Percentiles rank a stretch among this genome's conserved stretches.
Conservation (phyloP, 805 yeast species). For the Martiniozyma abietophila region DNA sequence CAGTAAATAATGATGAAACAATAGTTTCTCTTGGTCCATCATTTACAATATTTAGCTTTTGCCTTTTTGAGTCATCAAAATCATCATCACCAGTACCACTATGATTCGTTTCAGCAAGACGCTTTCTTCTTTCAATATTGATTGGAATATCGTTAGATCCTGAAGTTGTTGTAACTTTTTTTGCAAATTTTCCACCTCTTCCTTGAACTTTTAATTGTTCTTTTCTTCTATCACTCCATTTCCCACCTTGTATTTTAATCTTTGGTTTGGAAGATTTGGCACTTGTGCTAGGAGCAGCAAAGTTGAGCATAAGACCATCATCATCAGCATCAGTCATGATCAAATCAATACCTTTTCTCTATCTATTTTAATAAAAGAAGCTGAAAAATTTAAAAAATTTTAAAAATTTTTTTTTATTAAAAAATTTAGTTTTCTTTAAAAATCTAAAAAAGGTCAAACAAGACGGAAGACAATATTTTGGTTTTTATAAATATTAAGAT, state of each 20-base stretch:
- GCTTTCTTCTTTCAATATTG: slow-evolving; percentile 4
- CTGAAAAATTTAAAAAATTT: background rate
- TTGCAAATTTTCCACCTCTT: slow-evolving; percentile 21
- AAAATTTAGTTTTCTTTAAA: too few relatives aligned
- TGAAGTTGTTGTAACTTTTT: slow-evolving; percentile 2
- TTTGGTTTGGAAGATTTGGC: slow-evolving; percentile 16
- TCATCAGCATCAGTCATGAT: slow-evolving; percentile 29
- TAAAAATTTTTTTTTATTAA: too few relatives aligned
- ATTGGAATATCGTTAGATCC: slow-evolving; percentile 11
- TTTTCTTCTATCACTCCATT: slow-evolving; percentile 74
- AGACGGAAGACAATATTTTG: too few relatives aligned
- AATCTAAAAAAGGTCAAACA: too few relatives aligned
- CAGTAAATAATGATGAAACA: slow-evolving; percentile 79
- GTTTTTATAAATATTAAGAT: too few relatives aligned
- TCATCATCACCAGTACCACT: slow-evolving; percentile 1
- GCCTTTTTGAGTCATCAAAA: slow-evolving; percentile 6
- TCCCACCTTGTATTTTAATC: slow-evolving; percentile 53
- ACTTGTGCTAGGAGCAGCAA: slow-evolving; percentile 31
- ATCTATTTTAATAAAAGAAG: background rate
- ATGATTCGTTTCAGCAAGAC: background rate
- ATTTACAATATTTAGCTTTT: slow-evolving; percentile 29
- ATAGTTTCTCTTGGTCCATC: slow-evolving; percentile 51
- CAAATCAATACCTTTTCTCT: background rate
- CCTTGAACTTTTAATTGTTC: slow-evolving; percentile 43
- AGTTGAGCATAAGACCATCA: slow-evolving; percentile 70